A percentile compares a stretch with the other conserved stretches of the same genome.
Conservation (phyloP, 1,284 basidiomycete species). For the Puccinia horiana region DNA sequence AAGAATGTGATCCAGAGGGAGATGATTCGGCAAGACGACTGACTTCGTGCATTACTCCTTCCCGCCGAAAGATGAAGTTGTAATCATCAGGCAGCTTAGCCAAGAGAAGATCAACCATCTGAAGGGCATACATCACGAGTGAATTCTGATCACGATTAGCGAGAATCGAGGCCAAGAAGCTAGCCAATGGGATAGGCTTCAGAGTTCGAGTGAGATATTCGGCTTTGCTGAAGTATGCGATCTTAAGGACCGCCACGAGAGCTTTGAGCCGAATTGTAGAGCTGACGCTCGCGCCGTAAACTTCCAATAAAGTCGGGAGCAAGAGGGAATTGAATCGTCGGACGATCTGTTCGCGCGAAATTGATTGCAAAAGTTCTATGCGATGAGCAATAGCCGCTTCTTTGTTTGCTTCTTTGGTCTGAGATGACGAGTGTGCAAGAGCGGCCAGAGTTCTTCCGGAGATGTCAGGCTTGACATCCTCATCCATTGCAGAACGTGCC, state of each 20-base stretch:
- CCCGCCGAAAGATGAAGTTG: slow-evolving; percentile 79
- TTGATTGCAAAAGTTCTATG: slow-evolving; percentile 69
- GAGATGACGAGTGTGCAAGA: slow-evolving; percentile 1
- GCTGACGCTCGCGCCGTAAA: slow-evolving; percentile 89
- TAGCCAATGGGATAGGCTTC: slow-evolving; percentile 83
- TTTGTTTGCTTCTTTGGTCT: slow-evolving; percentile 47
- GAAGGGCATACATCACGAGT: slow-evolving; percentile 79
- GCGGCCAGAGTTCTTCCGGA: slow-evolving; percentile 22
- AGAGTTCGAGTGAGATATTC: slow-evolving; percentile 74
- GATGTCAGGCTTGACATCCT: slow-evolving; percentile 47
- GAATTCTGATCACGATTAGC: slow-evolving; percentile 84
- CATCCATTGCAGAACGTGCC: slow-evolving; percentile 13
- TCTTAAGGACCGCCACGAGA: slow-evolving; percentile 79
- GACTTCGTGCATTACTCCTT: slow-evolving; percentile 91
- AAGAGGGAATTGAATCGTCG: slow-evolving; percentile 77
- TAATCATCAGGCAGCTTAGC: slow-evolving; percentile 79
- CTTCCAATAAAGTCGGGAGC: slow-evolving; percentile 87
- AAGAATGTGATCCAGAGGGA: slow-evolving; percentile 64
- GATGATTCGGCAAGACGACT: slow-evolving; percentile 61
- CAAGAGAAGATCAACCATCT: slow-evolving; percentile 84
- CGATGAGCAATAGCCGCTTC: slow-evolving; percentile 59
- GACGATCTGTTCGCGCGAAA: slow-evolving; percentile 64
- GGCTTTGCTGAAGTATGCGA: slow-evolving; percentile 78
- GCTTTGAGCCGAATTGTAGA: slow-evolving; percentile 81
- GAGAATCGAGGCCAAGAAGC: slow-evolving; percentile 85